Base-by-base conservation (phyloP, 2,329 filamentous ascomycete genomes). In the Aspergillus fischeri region DNA sequence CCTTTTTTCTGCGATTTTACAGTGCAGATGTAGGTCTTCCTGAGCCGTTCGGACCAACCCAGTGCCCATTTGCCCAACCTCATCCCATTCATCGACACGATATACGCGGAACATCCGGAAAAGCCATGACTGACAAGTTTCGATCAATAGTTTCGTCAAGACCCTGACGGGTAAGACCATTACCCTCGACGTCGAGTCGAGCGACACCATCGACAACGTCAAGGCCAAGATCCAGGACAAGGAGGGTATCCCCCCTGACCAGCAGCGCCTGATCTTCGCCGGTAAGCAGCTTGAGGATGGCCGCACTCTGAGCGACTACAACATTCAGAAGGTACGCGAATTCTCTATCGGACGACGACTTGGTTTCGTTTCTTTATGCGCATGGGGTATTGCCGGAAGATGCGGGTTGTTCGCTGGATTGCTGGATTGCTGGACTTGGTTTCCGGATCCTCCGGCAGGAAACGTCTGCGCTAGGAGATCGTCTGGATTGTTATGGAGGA, bases 151-250 rank as follows among this genome's bases (percentile, higher is more conserved):
- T 88, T 97, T 97, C 89, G 93, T 97, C 84, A 97, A 97, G 89
- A 97, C 93, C 86, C 91, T 97, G 77, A 97, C 93, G 86, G 93
- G 94, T 83, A 97, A 97, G 91, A 97, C 93, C 81, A 97, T 97
- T 86, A 97, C 94, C 82, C 89, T 97, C 75, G 93, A 97, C 89
- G 92, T 97, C 79, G 93, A 97, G 88, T 96, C 92, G 76, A 91
- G 87, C 77, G 93, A 97, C 83, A 97, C 93, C 75, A 97, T 97
- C 84, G 93, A 97, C 88, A 97, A 97, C 87, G 93, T 97, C 82
- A 97, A 97, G 89, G 89, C 88, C 84, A 97, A 97, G 90, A 97
- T 97, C 81, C 93, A 97, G 85, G 92, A 97, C 83, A 97, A 97
- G 90, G 93, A 97, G 84, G 93, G 93, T 73, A 97, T 97, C 70